phyloP scores from a whole-genome alignment of 2,329 filamentous ascomycete genomes.

The Penicillium sp. region DNA sequence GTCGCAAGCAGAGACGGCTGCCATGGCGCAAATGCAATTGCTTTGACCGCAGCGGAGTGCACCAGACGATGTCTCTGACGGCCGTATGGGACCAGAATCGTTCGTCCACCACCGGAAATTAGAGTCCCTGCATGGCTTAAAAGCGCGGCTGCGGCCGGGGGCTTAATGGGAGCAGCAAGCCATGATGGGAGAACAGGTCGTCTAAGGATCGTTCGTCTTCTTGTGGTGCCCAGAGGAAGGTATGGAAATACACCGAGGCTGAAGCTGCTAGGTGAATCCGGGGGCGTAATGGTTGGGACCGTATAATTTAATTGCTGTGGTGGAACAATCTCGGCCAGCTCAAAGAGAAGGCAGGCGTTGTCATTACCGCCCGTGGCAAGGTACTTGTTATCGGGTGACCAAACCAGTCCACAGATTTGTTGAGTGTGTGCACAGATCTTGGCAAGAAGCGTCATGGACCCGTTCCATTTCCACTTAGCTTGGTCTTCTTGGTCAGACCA shows the following conservation, averaged over 20 bases:
- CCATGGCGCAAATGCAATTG: slow-evolving; percentile 96
- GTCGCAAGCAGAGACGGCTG: slow-evolving; percentile 82
- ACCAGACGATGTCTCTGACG: slow-evolving; percentile 68
- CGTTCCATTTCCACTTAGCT: slow-evolving; percentile 72
- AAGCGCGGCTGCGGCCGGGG: slow-evolving; percentile 20
- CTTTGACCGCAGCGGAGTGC: slow-evolving; percentile 88
- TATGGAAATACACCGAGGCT: slow-evolving; percentile 23
- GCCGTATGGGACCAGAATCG: slow-evolving; percentile 53
- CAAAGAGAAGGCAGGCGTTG: slow-evolving; percentile 80
- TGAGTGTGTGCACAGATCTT: slow-evolving; percentile 77
- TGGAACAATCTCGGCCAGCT: slow-evolving; percentile 57
- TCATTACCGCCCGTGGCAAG: slow-evolving; percentile 93
- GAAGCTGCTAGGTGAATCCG: slow-evolving; percentile 8
- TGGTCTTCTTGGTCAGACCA: slow-evolving; percentile 62
- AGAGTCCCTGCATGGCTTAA: slow-evolving; percentile 27
- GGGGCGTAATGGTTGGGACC: slow-evolving; percentile 7
- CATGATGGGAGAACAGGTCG: slow-evolving; percentile 28
- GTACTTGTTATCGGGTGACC: slow-evolving; percentile 70
- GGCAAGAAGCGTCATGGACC: slow-evolving; percentile 72
- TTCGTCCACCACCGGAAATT: slow-evolving; percentile 34
- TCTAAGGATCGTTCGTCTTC: slow-evolving; percentile 24
- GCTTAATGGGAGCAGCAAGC: slow-evolving; percentile 18
- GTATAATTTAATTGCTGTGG: slow-evolving; percentile 11
- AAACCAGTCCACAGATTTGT: slow-evolving; percentile 90
- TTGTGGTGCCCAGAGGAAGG: slow-evolving; percentile 16